Conservation (phyloP, 495 filamentous ascomycete genomes). For the Penicillium samsonianum region DNA sequence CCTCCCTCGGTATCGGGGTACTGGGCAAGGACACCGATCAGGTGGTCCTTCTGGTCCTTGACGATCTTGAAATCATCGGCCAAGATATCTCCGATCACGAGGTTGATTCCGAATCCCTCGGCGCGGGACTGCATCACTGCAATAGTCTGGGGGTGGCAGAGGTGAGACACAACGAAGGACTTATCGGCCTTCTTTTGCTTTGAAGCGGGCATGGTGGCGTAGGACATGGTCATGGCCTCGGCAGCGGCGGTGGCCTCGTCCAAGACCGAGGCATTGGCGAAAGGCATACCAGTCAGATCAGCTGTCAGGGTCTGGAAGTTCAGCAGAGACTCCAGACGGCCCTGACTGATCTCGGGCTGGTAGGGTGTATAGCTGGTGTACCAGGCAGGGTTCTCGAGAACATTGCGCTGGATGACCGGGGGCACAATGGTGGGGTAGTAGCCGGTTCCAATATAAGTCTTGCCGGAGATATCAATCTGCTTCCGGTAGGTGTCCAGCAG, state of each 20-base stretch:
- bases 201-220: slow-evolving; percentile 70
- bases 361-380: slow-evolving; percentile 99
- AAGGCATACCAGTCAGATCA: slow-evolving; percentile 84
- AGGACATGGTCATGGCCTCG: slow-evolving; percentile 95
- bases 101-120: slow-evolving; percentile 88
- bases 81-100: slow-evolving; percentile 71
- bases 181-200: slow-evolving; percentile 75
- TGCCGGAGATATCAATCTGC: slow-evolving; percentile 59
- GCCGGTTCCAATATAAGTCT: slow-evolving; percentile 77
- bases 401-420: slow-evolving; percentile 90
- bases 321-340: slow-evolving; percentile 84
- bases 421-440: slow-evolving; percentile 87
- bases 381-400: slow-evolving; percentile 93
- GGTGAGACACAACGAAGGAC: slow-evolving; percentile 79
- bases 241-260: slow-evolving; percentile 95
- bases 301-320: slow-evolving; percentile 97
- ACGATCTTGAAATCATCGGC: slow-evolving; percentile 61
- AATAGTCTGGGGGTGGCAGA: slow-evolving; percentile 87
- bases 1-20: slow-evolving; percentile 92
- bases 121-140: slow-evolving; percentile 84
- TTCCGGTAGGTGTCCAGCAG: slow-evolving; percentile 63
- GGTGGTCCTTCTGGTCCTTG: slow-evolving; percentile 73
- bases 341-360: slow-evolving; percentile 97
- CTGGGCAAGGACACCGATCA: slow-evolving; percentile 91
- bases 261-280: slow-evolving; percentile 91